Conservation (phyloP, 345 rosid species). For the Pistacia integerrima region DNA sequence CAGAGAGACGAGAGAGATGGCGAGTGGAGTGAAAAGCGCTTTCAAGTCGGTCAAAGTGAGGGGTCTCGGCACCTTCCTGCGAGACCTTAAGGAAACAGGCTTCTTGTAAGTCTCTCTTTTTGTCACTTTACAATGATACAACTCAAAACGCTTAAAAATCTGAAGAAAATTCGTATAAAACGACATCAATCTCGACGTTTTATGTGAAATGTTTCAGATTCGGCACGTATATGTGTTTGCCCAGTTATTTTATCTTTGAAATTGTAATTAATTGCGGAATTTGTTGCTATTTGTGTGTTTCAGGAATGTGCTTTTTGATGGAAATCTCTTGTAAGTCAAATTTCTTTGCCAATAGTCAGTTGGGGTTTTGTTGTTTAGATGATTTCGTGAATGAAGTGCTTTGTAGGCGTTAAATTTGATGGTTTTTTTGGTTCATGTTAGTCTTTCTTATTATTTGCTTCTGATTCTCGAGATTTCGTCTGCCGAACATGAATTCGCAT, state of each 20-base stretch:
- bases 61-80: conserved; percentile 67
- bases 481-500: too few relatives aligned
- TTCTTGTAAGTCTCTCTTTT: conserved; percentile 46
- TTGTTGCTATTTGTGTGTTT: conserved; percentile 16
- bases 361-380: background rate
- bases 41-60: conserved; percentile 66
- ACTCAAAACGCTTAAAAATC: too few relatives aligned
- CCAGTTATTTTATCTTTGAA: background rate
- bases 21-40: conserved; percentile 70
- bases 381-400: background rate
- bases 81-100: conserved; percentile 77
- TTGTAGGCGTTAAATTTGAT: background rate
- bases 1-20: conserved; percentile 51
- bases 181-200: background rate
- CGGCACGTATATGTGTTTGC: background rate
- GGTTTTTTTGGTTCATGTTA: background rate
- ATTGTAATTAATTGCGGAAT: background rate
- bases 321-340: conserved; percentile 81
- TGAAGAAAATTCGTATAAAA: too few relatives aligned
- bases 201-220: background rate
- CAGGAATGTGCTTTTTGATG: conserved; percentile 78
- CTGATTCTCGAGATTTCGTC: too few relatives aligned
- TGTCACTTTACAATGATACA: background rate
- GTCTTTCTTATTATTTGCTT: too few relatives aligned
- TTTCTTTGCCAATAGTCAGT: background rate